Evolutionary conservation across 2,329 filamentous ascomycete genomes (phyloP), one percentile per base, ranked within the genome.

Genomic region (Sporothrix phasma): DNA sequence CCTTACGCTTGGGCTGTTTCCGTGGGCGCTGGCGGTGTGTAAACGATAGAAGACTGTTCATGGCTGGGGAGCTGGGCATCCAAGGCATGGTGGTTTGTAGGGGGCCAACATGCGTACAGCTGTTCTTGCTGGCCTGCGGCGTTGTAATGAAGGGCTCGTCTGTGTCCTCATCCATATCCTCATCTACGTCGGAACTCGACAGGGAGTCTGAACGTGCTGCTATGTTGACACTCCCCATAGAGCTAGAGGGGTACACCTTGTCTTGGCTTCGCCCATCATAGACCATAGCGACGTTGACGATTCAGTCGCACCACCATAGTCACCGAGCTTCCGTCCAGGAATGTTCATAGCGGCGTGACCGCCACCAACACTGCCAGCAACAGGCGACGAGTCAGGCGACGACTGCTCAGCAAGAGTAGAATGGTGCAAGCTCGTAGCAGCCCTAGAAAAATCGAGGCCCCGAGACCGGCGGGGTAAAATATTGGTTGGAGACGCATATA

Each of bases 371-470:
- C 88, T 85, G 46, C 88, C 87, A 61, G 87, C 86, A 63, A 94
- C 87, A 13, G 94, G 94, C 0, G 92, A 97, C 0, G 91, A 94
- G 73, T 96, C 92, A 3, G 92, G 92, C 5, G 90, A 94, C 0
- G 90, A 89, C 73, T 88, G 85, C 69, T 96, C 90, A 64, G 93
- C 92, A 8, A 97, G 83, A 0, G 90, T 97, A 17, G 93, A 97
- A 75, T 97, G 94, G 76, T 97, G 94, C 24, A 99, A 81, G 73
- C 92, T 96, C 11, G 93, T 97, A 67, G 91, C 94, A 11, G 92
- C 92, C 69, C 93, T 84, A 46, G 93, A 93, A 75, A 96, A 97
- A 76, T 97, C 93, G 66, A 97, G 80, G 49, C 93, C 93, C 64
- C 93, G 85, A 34, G 92, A 97, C 66, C 92, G 87, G 68, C 93